Percentiles rank a stretch among this genome's conserved stretches.
phyloP scores from a whole-genome alignment of 345 rosid species.

The Hirschfeldia incana region DNA sequence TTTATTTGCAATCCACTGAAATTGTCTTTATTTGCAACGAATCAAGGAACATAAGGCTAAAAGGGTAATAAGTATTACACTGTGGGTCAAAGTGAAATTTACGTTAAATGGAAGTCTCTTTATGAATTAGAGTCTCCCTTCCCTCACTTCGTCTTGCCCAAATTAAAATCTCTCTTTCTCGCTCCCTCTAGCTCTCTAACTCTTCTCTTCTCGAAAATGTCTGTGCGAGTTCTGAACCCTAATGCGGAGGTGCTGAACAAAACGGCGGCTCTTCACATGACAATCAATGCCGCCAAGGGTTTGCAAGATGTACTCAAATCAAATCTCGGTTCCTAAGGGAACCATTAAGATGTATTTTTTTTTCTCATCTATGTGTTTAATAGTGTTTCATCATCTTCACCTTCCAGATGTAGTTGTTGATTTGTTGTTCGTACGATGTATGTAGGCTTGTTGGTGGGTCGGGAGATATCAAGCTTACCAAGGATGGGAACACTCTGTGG shows the following conservation, averaged over 20 bases:
- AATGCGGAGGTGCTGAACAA: constrained; percentile 98
- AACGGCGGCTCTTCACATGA: constrained; percentile 99
- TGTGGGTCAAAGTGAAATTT: neutral
- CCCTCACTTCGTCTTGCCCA: constrained; percentile 20
- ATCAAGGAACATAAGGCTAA: neutral
- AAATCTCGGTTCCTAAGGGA: constrained; percentile 97
- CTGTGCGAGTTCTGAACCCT: constrained; percentile 85
- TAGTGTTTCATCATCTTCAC: neutral
- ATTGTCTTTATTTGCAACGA: neutral
- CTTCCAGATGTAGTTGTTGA: neutral
- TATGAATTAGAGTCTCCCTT: neutral
- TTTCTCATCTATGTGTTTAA: neutral
- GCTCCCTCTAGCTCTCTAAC: neutral
- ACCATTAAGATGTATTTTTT: constrained; percentile 77
- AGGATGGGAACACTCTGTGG: constrained; percentile 95
- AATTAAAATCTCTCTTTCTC: constrained; percentile 4
- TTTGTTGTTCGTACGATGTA: neutral
- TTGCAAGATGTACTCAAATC: constrained; percentile 92
- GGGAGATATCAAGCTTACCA: constrained; percentile 95
- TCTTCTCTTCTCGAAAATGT: constrained; percentile 52
- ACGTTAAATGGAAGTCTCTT: neutral
- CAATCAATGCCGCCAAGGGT: constrained; percentile 96
- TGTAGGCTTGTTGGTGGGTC: constrained; percentile 97
- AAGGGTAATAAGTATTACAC: neutral
- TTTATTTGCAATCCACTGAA: neutral